Percentiles rank a stretch among this genome's conserved stretches.
These are phyloP conservation scores for Exophiala dermatitidis DNA, from an alignment of 2,329 filamentous ascomycete species.

Conservation along the genomic window DNA sequence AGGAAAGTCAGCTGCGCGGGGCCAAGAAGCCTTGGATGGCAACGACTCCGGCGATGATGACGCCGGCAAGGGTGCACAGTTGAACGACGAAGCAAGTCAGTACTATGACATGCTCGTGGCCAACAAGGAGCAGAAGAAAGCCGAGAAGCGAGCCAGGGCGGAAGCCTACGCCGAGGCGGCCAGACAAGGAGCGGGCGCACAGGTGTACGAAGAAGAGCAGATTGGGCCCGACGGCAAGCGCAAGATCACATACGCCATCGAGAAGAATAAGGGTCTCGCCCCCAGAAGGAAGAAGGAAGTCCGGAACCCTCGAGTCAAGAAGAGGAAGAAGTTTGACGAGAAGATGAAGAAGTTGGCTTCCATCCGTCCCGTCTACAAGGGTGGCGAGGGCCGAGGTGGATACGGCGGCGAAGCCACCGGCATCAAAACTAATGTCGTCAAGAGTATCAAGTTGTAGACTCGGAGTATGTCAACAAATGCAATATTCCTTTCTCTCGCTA, in stretches of 20 bases:
- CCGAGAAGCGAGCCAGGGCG: constrained; percentile 61
- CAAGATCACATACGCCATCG: constrained; percentile 85
- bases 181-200: constrained; percentile 44
- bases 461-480: neutral
- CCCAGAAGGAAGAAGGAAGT: constrained; percentile 89
- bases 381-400: constrained; percentile 72
- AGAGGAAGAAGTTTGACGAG: constrained; percentile 90
- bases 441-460: constrained; percentile 74
- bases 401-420: constrained; percentile 90
- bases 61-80: constrained; percentile 33
- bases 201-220: constrained; percentile 58
- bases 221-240: constrained; percentile 80
- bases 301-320: constrained; percentile 93
- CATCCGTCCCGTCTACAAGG: constrained; percentile 78
- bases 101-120: constrained; percentile 88
- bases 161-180: constrained; percentile 50
- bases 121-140: constrained; percentile 51
- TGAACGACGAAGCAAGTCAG: constrained; percentile 44
- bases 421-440: constrained; percentile 89
- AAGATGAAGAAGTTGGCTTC: constrained; percentile 96
- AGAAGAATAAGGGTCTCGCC: constrained; percentile 94
- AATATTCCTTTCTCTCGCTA: too few relatives aligned
- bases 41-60: constrained; percentile 59
- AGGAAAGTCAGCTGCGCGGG: constrained; percentile 53
- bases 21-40: constrained; percentile 55